Conservation (phyloP, 208 protist species). For the Naegleria fowleri region DNA sequence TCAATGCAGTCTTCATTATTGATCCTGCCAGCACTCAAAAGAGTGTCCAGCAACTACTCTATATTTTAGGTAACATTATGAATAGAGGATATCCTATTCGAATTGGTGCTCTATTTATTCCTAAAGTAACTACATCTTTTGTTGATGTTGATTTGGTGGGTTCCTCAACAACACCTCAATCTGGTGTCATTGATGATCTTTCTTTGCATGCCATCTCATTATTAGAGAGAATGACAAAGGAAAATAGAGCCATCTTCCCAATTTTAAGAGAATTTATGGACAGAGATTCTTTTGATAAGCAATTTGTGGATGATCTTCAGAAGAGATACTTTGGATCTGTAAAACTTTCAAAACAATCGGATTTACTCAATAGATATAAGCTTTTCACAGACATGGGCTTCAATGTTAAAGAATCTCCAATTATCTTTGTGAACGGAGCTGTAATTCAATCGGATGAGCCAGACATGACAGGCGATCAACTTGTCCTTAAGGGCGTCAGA, state of each 20-base stretch:
- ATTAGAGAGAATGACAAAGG: not conserved
- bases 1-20: not conserved
- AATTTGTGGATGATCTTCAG: not conserved
- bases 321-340: not conserved
- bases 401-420: not conserved
- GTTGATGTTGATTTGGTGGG: not conserved
- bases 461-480: not conserved
- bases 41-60: not conserved
- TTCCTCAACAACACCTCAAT: not conserved
- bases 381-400: not conserved
- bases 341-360: not conserved
- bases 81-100: not conserved
- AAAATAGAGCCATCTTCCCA: not conserved
- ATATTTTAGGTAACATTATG: not conserved
- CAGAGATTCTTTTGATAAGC: not conserved
- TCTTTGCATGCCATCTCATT: not conserved
- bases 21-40: not conserved
- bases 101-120: not conserved
- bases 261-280: not conserved
- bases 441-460: not conserved
- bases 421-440: not conserved
- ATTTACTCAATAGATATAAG: not conserved
- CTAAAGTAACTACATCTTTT: not conserved
- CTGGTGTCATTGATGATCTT: not conserved
- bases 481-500: not conserved